phyloP scores from a whole-genome alignment of 345 rosid genomes.

The Boechera retrofracta region DNA sequence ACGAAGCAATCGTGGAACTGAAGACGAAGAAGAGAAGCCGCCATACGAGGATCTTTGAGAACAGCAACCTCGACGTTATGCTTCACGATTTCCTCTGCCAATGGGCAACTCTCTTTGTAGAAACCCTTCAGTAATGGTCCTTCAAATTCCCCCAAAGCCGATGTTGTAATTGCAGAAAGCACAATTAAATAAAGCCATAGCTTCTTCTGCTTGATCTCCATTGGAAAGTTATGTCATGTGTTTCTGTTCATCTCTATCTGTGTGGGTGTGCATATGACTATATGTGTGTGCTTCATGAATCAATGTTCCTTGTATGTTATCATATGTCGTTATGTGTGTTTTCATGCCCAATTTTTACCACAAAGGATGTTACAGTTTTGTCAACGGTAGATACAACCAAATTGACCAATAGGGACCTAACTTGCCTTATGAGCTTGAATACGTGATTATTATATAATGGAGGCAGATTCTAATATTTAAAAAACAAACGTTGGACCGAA shows the following conservation, averaged over 20 bases:
- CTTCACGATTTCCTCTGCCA: conserved; percentile 68
- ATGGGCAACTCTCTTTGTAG: conserved; percentile 80
- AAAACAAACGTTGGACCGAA: too few relatives aligned
- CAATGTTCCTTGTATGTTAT: conserved; percentile 23
- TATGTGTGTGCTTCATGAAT: conserved; percentile 7
- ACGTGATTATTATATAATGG: not conserved
- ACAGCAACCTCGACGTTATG: conserved; percentile 61
- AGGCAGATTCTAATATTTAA: not conserved
- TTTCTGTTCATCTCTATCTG: conserved; percentile 4
- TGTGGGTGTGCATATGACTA: conserved; percentile 20
- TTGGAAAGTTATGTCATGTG: conserved; percentile 28
- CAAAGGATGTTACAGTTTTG: conserved; percentile 21
- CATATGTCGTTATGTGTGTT: conserved; percentile 39
- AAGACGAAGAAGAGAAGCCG: conserved; percentile 79
- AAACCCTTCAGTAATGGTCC: conserved; percentile 55
- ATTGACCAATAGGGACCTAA: conserved; percentile 31
- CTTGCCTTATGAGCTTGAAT: conserved; percentile 8
- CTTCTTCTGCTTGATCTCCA: conserved; percentile 41
- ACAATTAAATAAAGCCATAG: conserved; percentile 21
- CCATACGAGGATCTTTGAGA: conserved; percentile 74
- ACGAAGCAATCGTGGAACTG: conserved; percentile 92
- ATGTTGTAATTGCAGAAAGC: conserved; percentile 37
- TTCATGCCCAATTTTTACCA: conserved; percentile 34
- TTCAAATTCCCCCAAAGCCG: conserved; percentile 39
- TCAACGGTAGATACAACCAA: conserved; percentile 47